These are phyloP conservation scores for Onygena corvina DNA, from an alignment of 2,329 filamentous ascomycete genomes.

Conservation along the genomic window DNA sequence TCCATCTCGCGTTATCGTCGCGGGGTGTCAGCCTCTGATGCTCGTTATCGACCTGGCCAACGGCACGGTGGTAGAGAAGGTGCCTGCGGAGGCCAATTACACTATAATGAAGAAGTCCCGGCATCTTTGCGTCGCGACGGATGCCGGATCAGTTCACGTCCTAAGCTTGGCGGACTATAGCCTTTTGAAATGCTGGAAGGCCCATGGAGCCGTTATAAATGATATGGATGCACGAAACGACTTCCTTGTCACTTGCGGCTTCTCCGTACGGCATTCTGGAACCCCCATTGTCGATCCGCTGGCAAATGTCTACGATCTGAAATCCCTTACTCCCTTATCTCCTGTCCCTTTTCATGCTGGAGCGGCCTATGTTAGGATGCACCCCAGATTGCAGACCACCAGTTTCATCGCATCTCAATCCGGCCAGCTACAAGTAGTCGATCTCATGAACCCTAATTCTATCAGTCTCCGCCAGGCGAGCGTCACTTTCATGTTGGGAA, in stretches of 20 bases:
- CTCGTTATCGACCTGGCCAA: conserved; percentile 62
- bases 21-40: conserved; percentile 76
- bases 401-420: conserved; percentile 85
- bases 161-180: conserved; percentile 67
- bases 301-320: conserved; percentile 90
- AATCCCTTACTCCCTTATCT: conserved; percentile 73
- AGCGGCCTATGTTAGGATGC: conserved; percentile 90
- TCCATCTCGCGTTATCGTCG: conserved; percentile 72
- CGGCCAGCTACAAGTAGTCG: conserved; percentile 89
- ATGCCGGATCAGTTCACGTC: conserved; percentile 69
- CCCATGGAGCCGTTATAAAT: conserved; percentile 76
- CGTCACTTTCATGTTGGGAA: conserved; percentile 61
- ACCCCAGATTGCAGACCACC: conserved; percentile 88
- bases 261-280: conserved; percentile 67
- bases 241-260: conserved; percentile 89
- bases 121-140: conserved; percentile 84
- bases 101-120: conserved; percentile 81
- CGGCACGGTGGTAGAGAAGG: conserved; percentile 58
- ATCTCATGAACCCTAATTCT: conserved; percentile 84
- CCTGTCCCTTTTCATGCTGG: conserved; percentile 87
- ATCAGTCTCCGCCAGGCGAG: conserved; percentile 77
- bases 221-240: conserved; percentile 97
- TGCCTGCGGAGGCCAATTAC: conserved; percentile 64
- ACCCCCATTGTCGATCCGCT: conserved; percentile 80
- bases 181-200: conserved; percentile 77